Base-by-base conservation (phyloP, 148 eudicot species). In the Spergularia bocconei region DNA sequence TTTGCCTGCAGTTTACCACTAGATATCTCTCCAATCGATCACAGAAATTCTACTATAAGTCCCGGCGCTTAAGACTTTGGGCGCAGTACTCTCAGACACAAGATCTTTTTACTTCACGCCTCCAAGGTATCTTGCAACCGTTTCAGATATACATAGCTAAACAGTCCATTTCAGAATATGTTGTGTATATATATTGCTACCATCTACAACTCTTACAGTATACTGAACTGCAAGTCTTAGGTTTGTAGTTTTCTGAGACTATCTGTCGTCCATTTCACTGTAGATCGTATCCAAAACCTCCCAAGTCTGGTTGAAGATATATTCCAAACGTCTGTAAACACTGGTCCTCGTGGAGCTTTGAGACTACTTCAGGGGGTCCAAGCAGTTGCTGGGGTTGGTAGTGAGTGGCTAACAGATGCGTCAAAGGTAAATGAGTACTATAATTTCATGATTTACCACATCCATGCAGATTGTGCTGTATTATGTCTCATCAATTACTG, bases 341-440 rank as follows among this genome's bases (percentile, higher is more conserved):
- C 98, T 0, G 98, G 98, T 83, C 98, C 98, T 39, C 97, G 97
- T 80, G 98, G 98, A 77, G 93, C 98, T 51, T 63, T 88, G 61
- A 84, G 98, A 70, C 81, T 94, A 66, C 93, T 90, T 82, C 98
- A 94, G 81, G 98, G 98, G 25, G 84, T 94, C 75, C 98, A 90
- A 85, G 98, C 98, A 77, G 90, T 94, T 70, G 77, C 89, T 63
- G 97, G 97, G n/a, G 97, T 94, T 67, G 93, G 98, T 71, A 82
- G 89, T 41, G 98, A 94, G 90, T 94, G 98, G 98, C 85, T 91
- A 71, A 67, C 87, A 56, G 98, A 94, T 84, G 86, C 81, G 21
- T 91, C 98, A 11, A 90, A 89, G 96, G 97, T 88, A 84, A 29
- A 58, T 29, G 29, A n/a, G 69, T 54, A 5, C 23, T 56, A 20